Evolutionary conservation across 1,284 basidiomycete species (phyloP).

Genomic region (Tilletia horrida): DNA sequence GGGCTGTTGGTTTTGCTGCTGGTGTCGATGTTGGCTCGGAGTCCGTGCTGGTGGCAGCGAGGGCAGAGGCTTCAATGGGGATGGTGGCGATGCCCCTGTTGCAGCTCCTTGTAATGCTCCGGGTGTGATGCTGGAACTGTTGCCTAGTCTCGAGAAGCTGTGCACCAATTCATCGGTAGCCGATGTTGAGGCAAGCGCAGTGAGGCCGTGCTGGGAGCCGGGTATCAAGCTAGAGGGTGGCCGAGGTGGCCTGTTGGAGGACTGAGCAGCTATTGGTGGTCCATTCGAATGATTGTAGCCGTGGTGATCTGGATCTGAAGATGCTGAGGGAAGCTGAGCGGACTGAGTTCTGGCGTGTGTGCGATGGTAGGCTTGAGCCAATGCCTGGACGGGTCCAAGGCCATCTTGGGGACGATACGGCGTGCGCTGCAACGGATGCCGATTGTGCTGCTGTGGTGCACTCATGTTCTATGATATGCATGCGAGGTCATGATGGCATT

Average conservation of each 20-base stretch:
- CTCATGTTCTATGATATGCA: not conserved
- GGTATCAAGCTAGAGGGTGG: not conserved
- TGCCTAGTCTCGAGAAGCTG: not conserved
- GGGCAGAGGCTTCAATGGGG: constrained; percentile 4
- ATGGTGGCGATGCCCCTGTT: not conserved
- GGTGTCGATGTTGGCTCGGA: constrained; percentile 12
- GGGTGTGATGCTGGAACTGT: not conserved
- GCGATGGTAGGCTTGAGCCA: constrained; percentile 1
- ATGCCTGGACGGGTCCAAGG: constrained; percentile 2
- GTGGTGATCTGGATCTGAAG: not conserved
- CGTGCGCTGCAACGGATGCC: not conserved
- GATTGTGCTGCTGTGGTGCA: not conserved
- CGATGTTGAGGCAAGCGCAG: not conserved
- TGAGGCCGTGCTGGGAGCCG: not conserved
- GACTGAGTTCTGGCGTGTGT: constrained; percentile 9
- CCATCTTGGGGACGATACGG: not conserved
- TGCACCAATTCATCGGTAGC: not conserved
- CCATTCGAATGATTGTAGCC: no score
- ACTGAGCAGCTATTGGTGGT: not conserved
- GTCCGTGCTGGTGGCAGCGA: not conserved
- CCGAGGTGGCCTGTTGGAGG: not conserved
- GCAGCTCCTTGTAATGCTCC: no score
- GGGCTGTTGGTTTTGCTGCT: constrained; percentile 7
- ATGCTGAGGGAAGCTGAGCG: not conserved
- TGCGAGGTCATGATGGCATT: not conserved